phyloP scores from a whole-genome alignment of 768 basidiomycete genomes.

The Tulasnella sp. region DNA sequence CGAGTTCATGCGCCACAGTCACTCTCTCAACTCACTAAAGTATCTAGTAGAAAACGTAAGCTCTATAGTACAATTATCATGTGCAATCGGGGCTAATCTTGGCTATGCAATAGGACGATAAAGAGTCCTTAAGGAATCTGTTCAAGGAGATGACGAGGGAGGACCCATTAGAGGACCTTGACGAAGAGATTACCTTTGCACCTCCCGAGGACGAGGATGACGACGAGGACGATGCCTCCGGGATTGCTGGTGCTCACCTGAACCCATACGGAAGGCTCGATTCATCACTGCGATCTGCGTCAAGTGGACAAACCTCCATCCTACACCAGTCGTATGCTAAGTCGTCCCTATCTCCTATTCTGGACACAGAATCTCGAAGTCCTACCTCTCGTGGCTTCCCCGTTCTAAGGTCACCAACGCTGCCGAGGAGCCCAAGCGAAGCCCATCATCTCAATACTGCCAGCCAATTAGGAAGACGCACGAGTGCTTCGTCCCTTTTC shows the following conservation, averaged over 20 bases:
- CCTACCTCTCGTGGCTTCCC: too few relatives aligned
- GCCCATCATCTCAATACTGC: too few relatives aligned
- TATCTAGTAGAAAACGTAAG: conserved; percentile 71
- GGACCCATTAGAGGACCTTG: conserved; percentile 1
- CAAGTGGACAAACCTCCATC: not conserved
- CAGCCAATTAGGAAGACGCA: not conserved
- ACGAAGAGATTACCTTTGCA: conserved; percentile 13
- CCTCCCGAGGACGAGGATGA: not conserved
- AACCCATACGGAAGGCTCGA: too few relatives aligned
- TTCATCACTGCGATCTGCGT: not conserved
- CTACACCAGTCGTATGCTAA: not conserved
- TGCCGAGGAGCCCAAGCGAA: too few relatives aligned
- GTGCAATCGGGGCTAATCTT: conserved; percentile 5
- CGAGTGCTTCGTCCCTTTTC: conserved; percentile 1
- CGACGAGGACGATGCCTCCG: conserved; percentile 9
- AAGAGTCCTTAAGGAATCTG: conserved; percentile 40
- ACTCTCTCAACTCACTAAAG: conserved; percentile 67
- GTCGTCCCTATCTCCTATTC: not conserved
- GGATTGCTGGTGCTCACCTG: not conserved
- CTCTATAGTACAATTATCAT: conserved; percentile 17
- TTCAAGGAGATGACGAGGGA: conserved; percentile 7
- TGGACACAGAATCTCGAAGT: too few relatives aligned
- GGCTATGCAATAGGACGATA: conserved; percentile 50
- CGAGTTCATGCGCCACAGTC: conserved; percentile 60
- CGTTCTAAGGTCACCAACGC: too few relatives aligned